Percentiles rank a stretch among this genome's conserved stretches.
Conservation (phyloP, 306 rosid species). For the Medicago lupulina region DNA sequence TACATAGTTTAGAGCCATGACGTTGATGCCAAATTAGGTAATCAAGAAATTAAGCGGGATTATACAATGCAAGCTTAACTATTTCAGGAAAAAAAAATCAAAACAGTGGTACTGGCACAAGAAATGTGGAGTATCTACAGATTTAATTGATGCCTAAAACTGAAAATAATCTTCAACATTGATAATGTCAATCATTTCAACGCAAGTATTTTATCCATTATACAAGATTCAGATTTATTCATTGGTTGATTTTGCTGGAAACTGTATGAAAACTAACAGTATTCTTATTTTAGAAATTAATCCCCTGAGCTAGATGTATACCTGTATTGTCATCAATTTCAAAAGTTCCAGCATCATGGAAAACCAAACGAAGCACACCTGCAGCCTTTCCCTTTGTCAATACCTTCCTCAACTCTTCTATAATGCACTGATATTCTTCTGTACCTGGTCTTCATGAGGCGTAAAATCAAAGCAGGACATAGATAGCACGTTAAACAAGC, state of each 20-base stretch:
- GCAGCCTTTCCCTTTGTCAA: conserved; percentile 79
- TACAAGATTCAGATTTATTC: neutral
- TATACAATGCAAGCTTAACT: neutral
- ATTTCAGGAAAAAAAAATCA: neutral
- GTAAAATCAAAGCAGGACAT: conserved; percentile 13
- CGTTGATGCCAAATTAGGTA: conserved; percentile 14
- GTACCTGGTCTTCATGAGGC: conserved; percentile 51
- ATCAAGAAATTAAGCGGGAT: conserved; percentile 18
- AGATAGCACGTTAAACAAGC: conserved; percentile 5
- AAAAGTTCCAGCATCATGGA: conserved; percentile 95
- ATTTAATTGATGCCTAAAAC: neutral
- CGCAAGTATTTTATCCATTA: neutral
- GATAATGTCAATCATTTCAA: neutral
- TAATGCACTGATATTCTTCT: conserved; percentile 59
- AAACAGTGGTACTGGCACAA: neutral
- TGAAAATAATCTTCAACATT: neutral
- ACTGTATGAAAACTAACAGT: neutral
- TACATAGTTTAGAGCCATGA: neutral
- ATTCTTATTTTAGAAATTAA: neutral
- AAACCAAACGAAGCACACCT: conserved; percentile 88
- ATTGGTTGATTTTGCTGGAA: too few relatives aligned
- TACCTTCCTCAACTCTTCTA: conserved; percentile 73
- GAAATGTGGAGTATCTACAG: neutral
- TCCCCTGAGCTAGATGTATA: conserved; percentile 29
- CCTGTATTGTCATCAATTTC: conserved; percentile 70